A percentile compares a stretch with the other conserved stretches of the same genome.
These are phyloP conservation scores for Achaetomium macrosporum DNA, from an alignment of 2,329 filamentous ascomycete species.

Conservation along the genomic window DNA sequence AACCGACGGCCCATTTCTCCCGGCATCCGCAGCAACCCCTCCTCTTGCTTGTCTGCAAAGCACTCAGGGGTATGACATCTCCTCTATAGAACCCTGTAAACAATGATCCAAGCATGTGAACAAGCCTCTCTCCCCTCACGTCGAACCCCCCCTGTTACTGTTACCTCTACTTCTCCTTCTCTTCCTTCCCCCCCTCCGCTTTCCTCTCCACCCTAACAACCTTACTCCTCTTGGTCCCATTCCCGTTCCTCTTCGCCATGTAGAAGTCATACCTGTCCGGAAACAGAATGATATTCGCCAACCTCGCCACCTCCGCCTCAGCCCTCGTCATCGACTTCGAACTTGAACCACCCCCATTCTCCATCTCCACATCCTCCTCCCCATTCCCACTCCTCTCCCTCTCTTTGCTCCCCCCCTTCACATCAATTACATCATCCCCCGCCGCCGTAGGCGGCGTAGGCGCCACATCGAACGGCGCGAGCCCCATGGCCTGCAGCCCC, in stretches of 20 bases:
- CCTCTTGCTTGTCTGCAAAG: neutral
- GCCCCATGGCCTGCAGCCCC: conserved; percentile 52
- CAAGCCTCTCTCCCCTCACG: neutral
- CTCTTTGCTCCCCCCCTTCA: conserved; percentile 5
- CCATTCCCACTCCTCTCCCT: conserved; percentile 25
- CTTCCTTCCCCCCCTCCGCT: neutral
- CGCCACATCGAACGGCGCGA: conserved; percentile 45
- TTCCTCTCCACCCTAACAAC: conserved; percentile 4
- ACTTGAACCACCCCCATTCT: conserved; percentile 17
- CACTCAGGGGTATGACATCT: neutral
- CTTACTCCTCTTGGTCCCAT: conserved; percentile 16
- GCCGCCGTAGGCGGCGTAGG: conserved; percentile 30
- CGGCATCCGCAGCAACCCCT: neutral
- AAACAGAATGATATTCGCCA: conserved; percentile 53
- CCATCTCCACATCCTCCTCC: conserved; percentile 24
- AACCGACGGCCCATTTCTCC: neutral
- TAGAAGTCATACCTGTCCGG: conserved; percentile 47
- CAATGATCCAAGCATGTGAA: neutral
- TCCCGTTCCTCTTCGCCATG: conserved; percentile 34
- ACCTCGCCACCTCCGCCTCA: conserved; percentile 47
- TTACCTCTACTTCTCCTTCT: neutral
- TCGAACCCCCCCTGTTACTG: neutral
- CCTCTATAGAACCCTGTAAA: conserved; percentile 1
- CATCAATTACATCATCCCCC: conserved; percentile 1
- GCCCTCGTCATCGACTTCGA: conserved; percentile 27